Base-by-base conservation (phyloP, 1,139 yeast species). In the Kodamaea ohmeri region DNA sequence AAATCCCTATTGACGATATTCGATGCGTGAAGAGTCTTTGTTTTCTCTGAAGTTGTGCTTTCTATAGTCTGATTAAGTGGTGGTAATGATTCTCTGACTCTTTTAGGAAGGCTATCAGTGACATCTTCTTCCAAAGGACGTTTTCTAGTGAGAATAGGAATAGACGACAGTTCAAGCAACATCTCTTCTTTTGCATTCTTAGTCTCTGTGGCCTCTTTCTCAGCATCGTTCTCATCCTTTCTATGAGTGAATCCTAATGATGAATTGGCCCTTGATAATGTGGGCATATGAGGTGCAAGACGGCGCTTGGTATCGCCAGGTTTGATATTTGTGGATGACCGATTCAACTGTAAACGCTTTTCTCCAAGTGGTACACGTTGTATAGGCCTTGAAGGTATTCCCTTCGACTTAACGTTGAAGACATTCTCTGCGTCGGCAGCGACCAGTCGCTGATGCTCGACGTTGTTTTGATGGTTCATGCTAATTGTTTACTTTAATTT, bases 181-280 rank as follows among this genome's bases (percentile, higher is more conserved):
- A 8, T 12, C 6, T 4, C 4, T 13, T 15, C 20, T n/a, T 15
- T 16, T 16, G 21, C 5, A 8, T 28, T 22, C 13, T 11, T 15
- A 12, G 11, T 22, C 21, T 28, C 21, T 6, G 22, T 9, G 22
- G 6, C 14, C 12, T 25, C 5, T 13, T 15, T 19, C 17, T 41
- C 41, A 13, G 34, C 44, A 4, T 8, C 44, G 43, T 30, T 43
- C 41, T 17, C 40, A 12, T 35, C 45, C 36, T 39, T 32, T 12
- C 17, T 37, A 38, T 57, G 61, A 19, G 53, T 47, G 44, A 69
- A 65, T 1, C 75, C 75, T 36, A 70, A 54, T 6, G 69, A 54
- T 5, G 73, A 67, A 43, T 62, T 69, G 12, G 75, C 64, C 42
- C 65, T 63, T 25, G 57, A 41, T 31, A 68, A 52, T 4, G 55